Evolutionary conservation across 768 basidiomycete species (phyloP).

Genomic region (Leccinellum luteum): DNA sequence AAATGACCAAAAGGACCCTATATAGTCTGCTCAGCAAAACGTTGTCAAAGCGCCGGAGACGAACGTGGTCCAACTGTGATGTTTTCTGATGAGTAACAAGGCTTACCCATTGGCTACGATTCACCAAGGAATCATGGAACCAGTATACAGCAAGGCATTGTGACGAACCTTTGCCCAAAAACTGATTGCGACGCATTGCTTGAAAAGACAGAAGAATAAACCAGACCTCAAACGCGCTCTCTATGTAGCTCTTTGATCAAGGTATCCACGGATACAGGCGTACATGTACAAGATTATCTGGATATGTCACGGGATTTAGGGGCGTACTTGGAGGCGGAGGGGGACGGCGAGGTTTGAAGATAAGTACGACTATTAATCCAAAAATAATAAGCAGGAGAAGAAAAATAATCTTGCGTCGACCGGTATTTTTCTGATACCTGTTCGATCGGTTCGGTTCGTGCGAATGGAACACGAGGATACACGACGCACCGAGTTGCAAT

Average conservation of each 20-base stretch:
- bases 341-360: slow-evolving; percentile 84
- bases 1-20: slow-evolving; percentile 9
- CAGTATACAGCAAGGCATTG: background rate
- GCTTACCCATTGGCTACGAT: slow-evolving; percentile 9
- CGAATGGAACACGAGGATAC: background rate
- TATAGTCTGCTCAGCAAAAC: slow-evolving; percentile 3
- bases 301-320: slow-evolving; percentile 25
- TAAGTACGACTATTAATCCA: slow-evolving; percentile 80
- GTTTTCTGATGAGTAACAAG: slow-evolving; percentile 4
- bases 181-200: slow-evolving; percentile 2
- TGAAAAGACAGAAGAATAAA: slow-evolving; percentile 1
- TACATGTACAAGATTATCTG: slow-evolving; percentile 31
- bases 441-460: background rate
- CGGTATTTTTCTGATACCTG: slow-evolving; percentile 94
- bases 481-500: slow-evolving; percentile 71
- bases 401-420: slow-evolving; percentile 90
- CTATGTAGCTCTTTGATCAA: slow-evolving; percentile 21
- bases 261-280: slow-evolving; percentile 33
- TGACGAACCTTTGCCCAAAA: slow-evolving; percentile 19
- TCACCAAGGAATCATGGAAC: slow-evolving; percentile 6
- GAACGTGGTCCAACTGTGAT: slow-evolving; percentile 3
- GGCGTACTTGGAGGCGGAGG: slow-evolving; percentile 29
- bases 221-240: slow-evolving; percentile 12
- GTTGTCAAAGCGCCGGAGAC: slow-evolving; percentile 9
- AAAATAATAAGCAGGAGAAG: slow-evolving; percentile 87